These are phyloP conservation scores for Cyberlindnera nakhonratchasimensis DNA, from an alignment of 805 yeast genomes.

Conservation along the genomic window DNA sequence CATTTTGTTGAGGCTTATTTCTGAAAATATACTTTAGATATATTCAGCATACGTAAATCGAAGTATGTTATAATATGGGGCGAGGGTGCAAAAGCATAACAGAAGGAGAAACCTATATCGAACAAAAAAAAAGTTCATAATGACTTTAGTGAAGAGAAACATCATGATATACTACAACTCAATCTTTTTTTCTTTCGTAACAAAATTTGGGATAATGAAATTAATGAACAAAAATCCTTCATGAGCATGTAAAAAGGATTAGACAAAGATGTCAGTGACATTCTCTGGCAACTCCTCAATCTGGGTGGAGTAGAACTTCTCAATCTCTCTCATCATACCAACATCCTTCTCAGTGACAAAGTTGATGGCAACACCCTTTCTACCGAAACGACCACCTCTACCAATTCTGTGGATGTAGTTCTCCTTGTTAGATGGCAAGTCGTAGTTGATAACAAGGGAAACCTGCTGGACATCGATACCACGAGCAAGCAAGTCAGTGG, in stretches of 20 bases:
- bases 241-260: conserved; percentile 6
- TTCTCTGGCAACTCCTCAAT: conserved; percentile 91
- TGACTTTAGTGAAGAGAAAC: too few species aligned
- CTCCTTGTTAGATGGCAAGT: conserved; percentile 84
- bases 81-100: too few species aligned
- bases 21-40: too few species aligned
- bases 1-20: too few species aligned
- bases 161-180: too few species aligned
- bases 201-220: conserved; percentile 1
- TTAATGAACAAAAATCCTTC: conserved; percentile 1
- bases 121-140: too few species aligned
- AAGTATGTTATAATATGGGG: too few species aligned
- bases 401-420: conserved; percentile 98
- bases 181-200: neutral
- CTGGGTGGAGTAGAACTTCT: conserved; percentile 83
- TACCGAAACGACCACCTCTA: conserved; percentile 97
- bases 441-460: conserved; percentile 91
- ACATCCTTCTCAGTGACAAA: conserved; percentile 81
- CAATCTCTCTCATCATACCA: conserved; percentile 75
- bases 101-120: too few species aligned
- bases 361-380: conserved; percentile 97
- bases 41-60: too few species aligned
- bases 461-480: conserved; percentile 99
- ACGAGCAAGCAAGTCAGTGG: conserved; percentile 95
- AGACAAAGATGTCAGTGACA: conserved; percentile 40